Evolutionary conservation across 257 asterid species (phyloP), one percentile per base, ranked within the genome.

Genomic region (Penstemon eatonii): DNA sequence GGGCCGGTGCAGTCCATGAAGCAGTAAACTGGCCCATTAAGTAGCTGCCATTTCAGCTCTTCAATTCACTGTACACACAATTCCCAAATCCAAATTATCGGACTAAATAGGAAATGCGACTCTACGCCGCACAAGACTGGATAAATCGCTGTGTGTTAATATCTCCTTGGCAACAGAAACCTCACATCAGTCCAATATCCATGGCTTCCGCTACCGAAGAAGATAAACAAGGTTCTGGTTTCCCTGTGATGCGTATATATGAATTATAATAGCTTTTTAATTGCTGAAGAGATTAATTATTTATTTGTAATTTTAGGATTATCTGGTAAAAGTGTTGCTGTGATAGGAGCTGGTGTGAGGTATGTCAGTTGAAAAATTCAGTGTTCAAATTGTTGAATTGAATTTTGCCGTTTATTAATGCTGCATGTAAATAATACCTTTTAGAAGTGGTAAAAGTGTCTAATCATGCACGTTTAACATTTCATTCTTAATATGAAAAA

Each of bases 271-370:
- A 50, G 10, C 54, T 5, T 42, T 41, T 9, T n/a, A 45, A 69
- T 37, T 58, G 5, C 41, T 40, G 39, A 49, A 5, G 49, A 60
- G 74, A 36, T 62, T 53, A 5, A 39, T 56, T 11, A n/a, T 39
- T 38, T 63, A 12, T 56, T 71, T 78, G 43, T 12, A 13, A 67
- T 59, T 74, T 67, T 81, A 82, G 95, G 82, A 63, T 61, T 63
- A 45, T 33, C 84, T 67, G 74, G 71, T 71, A 80, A 76, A 71
- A 83, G 76, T 72, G 91, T 87, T 73, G 97, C 94, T 6, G 94
- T 90, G 70, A 82, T 90, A 56, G 97, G 97, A 62, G 97, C 97
- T 65, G 97, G 97, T 60, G 94, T 85, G 55, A 87, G 96, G 95
- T 87, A 62, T 42, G 79, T 57, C 19, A 3, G 57, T 36, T 56